Base-by-base conservation (phyloP, 768 basidiomycete genomes). In the Pleurotus eryngii region DNA sequence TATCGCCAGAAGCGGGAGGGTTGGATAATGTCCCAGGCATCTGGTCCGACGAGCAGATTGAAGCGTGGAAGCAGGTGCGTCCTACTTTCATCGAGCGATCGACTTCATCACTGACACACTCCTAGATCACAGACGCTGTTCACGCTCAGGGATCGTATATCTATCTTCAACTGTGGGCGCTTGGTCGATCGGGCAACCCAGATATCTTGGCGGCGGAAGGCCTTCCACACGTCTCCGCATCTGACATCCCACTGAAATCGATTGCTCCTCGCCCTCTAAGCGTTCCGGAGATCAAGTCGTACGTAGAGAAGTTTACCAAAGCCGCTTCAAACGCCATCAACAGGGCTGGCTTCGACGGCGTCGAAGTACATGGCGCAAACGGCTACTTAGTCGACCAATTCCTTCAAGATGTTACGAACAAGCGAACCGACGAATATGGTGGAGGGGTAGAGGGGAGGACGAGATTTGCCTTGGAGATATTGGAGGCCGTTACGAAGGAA, bases 81-180 rank as follows among this genome's bases (percentile, higher is more conserved):
- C 78, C 5, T 18, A 11, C 24, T 17, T n/a, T 22, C n/a, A 48
- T 39, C 22, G 24, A 38, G 17, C 24, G 42, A 6, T 27, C 14
- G 39, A 14, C 12, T 45, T 3, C 4, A n/a, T 55, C 30, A 30
- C 6, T 43, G 9, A 45, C 15, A 43, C 18, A 47, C 39, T 20
- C 20, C 9, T 47, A 84, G 82, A 67, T 91, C 14, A 80, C 79
- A 15, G 76, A 80, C 8, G 79, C 76, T 0, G 85, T 87, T 0
- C 86, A 88, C 62, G 76, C 74, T 3, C 59, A 69, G 65, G 71
- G 75, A 0, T 77, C 71, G 12, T 74, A 71, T 65, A 78, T 87
- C 22, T 84, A 73, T 65, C 56, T 78, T 24, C 85, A 87, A 64
- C 74, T 85, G 1, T 83, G 84, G 75, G 84, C 85, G 1, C 63